Base-by-base conservation (phyloP, 2,329 filamentous ascomycete species). In the Aspergillus ustus region DNA sequence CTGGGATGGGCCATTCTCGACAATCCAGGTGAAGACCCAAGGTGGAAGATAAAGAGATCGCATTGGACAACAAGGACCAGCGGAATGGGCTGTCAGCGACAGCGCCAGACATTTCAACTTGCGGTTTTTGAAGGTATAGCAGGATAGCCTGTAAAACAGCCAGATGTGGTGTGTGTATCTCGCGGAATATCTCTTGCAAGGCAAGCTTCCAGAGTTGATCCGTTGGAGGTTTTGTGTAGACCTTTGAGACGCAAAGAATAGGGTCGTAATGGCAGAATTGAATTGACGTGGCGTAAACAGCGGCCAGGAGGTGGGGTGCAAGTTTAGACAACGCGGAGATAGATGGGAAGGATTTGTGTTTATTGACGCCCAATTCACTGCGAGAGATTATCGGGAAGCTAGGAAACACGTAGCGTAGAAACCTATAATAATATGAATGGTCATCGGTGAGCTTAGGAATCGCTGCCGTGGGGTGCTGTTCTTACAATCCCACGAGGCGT, bases 1-100 rank as follows among this genome's bases (percentile, higher is more conserved):
- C 59, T 2, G 73, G 73, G 31, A 76, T 64, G 13, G 71, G 70
- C 69, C 71, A 72, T 34, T 67, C 66, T 4, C 62, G 64, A 49
- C 68, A 72, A 45, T 76, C 72, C 3, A 76, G 58, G 19, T 73
- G 67, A 4, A 75, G 63, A 2, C 72, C 73, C 0, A 76, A 63
- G 6, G 69, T 70, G 7, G 67, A 64, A 2, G 73, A 68, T 7
- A 74, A 63, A 1, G 66, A 72, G 4, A 72, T 68, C 1, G 70
- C 59, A 19, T 57, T 63, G 1, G 72, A 71, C 40, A 73, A 60
- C 9, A 74, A 71, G 1, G 72, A 75, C 71, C 72, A 75, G 4
- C 66, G 22, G 28, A 72, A 70, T 0, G 72, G 61, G 13, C 70
- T 75, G 56, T 74, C 72, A 17, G 69, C 63, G 3, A 68, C 54